phyloP scores from a whole-genome alignment of 495 filamentous ascomycete species.

The Talaromyces stipitatus region DNA sequence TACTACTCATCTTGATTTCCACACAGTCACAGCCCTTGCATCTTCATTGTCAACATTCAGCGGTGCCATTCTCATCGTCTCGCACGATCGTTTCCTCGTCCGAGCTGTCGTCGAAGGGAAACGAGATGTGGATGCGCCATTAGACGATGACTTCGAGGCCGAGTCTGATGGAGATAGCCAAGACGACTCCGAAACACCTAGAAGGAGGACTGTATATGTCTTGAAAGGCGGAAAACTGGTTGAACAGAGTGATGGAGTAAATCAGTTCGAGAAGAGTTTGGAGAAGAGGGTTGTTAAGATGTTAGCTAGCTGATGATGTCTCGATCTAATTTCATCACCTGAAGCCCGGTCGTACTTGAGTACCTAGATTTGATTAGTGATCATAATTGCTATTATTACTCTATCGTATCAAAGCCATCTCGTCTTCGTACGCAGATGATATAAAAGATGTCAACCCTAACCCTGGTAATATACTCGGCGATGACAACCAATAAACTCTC shows the following conservation, averaged over 20 bases:
- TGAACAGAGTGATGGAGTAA: slow-evolving; percentile 49
- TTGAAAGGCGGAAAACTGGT: slow-evolving; percentile 49
- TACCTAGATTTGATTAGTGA: no score
- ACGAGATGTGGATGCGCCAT: slow-evolving; percentile 27
- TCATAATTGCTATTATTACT: no score
- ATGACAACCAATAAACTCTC: no score
- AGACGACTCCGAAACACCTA: slow-evolving; percentile 30
- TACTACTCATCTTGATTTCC: slow-evolving; percentile 77
- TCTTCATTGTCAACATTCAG: slow-evolving; percentile 56
- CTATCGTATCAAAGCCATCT: no score
- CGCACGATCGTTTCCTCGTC: slow-evolving; percentile 72
- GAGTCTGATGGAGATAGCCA: slow-evolving; percentile 39
- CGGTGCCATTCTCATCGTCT: slow-evolving; percentile 65
- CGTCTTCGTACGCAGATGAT: no score
- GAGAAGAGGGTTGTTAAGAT: slow-evolving; percentile 48
- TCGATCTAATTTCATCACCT: no score
- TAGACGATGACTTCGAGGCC: slow-evolving; percentile 44
- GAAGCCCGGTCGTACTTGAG: no score
- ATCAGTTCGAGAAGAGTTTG: slow-evolving; percentile 56
- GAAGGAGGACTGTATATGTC: slow-evolving; percentile 52
- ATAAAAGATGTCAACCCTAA: no score
- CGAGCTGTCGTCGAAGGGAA: slow-evolving; percentile 61
- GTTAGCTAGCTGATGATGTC: slow-evolving; percentile 15
- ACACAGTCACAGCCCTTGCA: slow-evolving; percentile 64
- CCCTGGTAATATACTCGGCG: no score